Evolutionary conservation across 2,329 filamentous ascomycete species (phyloP).

Genomic region (Hirsutella thompsonii): DNA sequence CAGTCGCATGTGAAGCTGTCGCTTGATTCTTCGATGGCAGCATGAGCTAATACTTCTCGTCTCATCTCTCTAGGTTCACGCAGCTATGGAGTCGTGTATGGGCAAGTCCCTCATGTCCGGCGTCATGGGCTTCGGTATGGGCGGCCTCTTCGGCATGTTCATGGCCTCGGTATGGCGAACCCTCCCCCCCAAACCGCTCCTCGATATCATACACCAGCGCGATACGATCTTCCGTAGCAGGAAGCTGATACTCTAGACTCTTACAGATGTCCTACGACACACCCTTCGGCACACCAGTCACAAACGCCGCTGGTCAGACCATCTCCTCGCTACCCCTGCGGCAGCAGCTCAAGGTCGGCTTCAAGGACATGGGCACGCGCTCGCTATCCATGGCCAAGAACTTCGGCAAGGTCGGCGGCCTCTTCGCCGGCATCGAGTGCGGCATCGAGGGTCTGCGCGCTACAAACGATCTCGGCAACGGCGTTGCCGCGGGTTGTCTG

Average conservation of each 20-base stretch:
- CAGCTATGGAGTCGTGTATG: constrained; percentile 82
- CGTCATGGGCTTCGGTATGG: constrained; percentile 86
- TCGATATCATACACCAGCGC: no score
- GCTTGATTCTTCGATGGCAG: neutral
- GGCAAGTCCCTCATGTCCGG: constrained; percentile 83
- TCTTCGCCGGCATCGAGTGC: constrained; percentile 91
- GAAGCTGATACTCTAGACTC: neutral
- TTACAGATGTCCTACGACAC: constrained; percentile 94
- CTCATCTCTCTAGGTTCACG: constrained; percentile 49
- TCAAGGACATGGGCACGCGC: constrained; percentile 87
- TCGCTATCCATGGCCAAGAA: constrained; percentile 81
- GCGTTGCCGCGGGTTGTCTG: constrained; percentile 74
- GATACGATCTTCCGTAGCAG: neutral
- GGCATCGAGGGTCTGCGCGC: constrained; percentile 85
- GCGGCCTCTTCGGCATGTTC: constrained; percentile 89
- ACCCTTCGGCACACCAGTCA: constrained; percentile 48
- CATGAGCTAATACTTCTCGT: constrained; percentile 1
- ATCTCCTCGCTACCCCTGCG: constrained; percentile 59
- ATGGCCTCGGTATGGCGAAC: constrained; percentile 73
- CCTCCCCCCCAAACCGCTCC: constrained; percentile 2
- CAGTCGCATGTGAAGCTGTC: neutral
- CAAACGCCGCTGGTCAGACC: constrained; percentile 21
- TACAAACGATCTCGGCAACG: constrained; percentile 88
- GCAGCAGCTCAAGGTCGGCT: constrained; percentile 72
- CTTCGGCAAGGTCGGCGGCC: constrained; percentile 83